phyloP scores from a whole-genome alignment of 192 early-diverging fungal genomes.

The Rhizophlyctis rosea region DNA sequence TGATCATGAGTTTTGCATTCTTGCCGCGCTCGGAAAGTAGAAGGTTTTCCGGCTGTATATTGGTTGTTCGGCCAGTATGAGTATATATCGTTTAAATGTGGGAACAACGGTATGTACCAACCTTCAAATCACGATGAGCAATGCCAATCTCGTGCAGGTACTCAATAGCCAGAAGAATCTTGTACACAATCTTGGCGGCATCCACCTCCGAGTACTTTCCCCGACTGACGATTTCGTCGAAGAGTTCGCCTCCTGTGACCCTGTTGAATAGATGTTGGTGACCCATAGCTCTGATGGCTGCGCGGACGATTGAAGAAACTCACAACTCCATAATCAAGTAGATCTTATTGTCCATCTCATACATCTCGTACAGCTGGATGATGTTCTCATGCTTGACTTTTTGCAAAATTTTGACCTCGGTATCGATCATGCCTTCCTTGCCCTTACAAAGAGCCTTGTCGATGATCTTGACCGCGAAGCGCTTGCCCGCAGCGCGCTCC shows the following conservation, averaged over 20 bases:
- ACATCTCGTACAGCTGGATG: conserved; percentile 56
- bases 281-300: no score
- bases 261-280: no score
- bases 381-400: conserved; percentile 66
- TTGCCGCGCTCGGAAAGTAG: conserved; percentile 48
- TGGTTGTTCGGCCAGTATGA: conserved; percentile 5
- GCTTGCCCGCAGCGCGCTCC: conserved; percentile 59
- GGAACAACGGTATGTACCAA: conserved; percentile 9
- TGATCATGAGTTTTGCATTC: conserved; percentile 74
- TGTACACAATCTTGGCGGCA: conserved; percentile 71
- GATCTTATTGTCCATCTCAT: conserved; percentile 52
- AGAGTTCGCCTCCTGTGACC: conserved; percentile 85
- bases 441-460: conserved; percentile 71
- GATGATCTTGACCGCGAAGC: conserved; percentile 85
- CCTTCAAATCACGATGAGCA: conserved; percentile 94
- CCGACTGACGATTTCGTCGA: conserved; percentile 83
- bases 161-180: conserved; percentile 75
- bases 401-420: conserved; percentile 75
- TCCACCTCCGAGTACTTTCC: conserved; percentile 74
- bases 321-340: conserved; percentile 61
- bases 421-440: conserved; percentile 72
- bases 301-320: no score
- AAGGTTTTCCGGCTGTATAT: conserved; percentile 49
- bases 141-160: conserved; percentile 83
- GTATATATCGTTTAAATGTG: no score